These are phyloP conservation scores for Ceratobasidium sp. DNA, from an alignment of 1,284 basidiomycete species.

Conservation along the genomic window DNA sequence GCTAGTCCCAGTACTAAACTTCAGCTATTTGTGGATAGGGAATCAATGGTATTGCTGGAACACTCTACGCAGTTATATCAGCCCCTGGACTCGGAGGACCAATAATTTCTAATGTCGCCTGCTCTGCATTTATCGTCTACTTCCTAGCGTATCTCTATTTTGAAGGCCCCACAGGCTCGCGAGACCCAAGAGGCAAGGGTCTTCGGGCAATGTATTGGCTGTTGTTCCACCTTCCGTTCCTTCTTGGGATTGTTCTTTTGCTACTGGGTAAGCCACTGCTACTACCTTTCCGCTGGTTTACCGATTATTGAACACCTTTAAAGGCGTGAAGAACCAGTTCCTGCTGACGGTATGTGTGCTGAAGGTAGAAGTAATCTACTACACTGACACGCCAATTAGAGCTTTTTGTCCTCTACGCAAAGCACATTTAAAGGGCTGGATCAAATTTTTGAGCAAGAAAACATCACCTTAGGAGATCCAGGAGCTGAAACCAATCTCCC, in stretches of 20 bases:
- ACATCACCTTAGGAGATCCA: not conserved
- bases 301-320: not conserved
- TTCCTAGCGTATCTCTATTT: conserved; percentile 28
- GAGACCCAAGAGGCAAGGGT: not conserved
- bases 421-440: not conserved
- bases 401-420: conserved; percentile 13
- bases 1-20: not conserved
- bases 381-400: not conserved
- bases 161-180: not conserved
- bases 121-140: conserved; percentile 7
- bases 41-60: conserved; percentile 16
- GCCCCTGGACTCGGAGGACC: not conserved
- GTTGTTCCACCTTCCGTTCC: conserved; percentile 4
- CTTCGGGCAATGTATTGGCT: not conserved
- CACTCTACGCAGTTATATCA: not conserved
- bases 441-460: conserved; percentile 1
- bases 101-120: not conserved
- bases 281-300: not conserved
- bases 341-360: not conserved
- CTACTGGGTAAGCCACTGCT: not conserved
- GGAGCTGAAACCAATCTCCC: conserved; percentile 3
- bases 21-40: not conserved
- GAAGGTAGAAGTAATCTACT: not conserved
- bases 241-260: not conserved
- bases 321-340: conserved; percentile 21